Base-by-base conservation (phyloP, 495 filamentous ascomycete species). In the Lentithecium fluviatile region DNA sequence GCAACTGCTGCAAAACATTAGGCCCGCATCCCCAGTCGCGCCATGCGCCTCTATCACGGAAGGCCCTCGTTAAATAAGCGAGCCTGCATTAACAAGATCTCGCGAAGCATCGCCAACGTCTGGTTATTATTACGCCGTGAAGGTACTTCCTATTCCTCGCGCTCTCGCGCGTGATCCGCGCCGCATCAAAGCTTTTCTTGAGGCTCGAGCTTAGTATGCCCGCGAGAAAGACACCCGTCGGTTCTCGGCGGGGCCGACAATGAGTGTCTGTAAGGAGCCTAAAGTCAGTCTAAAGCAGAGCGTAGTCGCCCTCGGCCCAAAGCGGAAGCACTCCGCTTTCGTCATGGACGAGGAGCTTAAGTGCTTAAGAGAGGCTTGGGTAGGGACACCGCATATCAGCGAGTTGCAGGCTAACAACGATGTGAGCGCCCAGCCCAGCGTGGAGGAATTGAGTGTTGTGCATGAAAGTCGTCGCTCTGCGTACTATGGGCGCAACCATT, bases 271-370 rank as follows among this genome's bases (percentile, higher is more conserved):
- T 25, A 10, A 19, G 23, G 25, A 45, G 23, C 36, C 42, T 2
- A 1, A 17, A 29, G 47, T 24, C 12, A 24, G 21, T 24, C 40
- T 8, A 8, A 47, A 45, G 25, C 11, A 20, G n/a, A 34, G 12
- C 2, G 43, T 21, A 15, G 6, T 52, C 15, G 25, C 55, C 8
- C 20, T 54, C 19, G 29, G 45, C 12, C 53, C 58, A 3, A 68
- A 60, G 36, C 65, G 65, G 6, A 68, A 68, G 34, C 65, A 61
- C 24, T 50, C 60, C 12, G 61, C 65, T 13, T 68, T 68, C 40
- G 48, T 68, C 12, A 26, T 51, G 7, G 61, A 68, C 2, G 56
- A 68, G 43, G 65, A 68, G 34, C 24, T 60, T 4, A 59, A 60
- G 25, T 56, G 25, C 21, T 50, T 45, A 32, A 8, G 40, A 7